A percentile compares a stretch with the other conserved stretches of the same genome.
Conservation (phyloP, 2,329 filamentous ascomycete species). For the Podosphaera fusca region DNA sequence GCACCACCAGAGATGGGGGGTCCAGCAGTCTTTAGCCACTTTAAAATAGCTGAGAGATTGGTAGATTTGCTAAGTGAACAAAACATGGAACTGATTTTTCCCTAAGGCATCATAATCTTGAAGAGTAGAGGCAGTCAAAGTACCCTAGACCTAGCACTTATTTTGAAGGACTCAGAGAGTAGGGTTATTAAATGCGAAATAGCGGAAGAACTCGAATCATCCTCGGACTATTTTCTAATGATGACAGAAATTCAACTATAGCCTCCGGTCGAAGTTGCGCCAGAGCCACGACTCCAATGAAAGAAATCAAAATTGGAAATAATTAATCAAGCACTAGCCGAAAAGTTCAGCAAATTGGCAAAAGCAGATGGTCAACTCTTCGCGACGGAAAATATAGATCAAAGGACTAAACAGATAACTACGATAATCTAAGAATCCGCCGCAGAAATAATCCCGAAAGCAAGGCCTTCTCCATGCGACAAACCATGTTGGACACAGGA, state of each 20-base stretch:
- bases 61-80: background rate
- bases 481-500: background rate
- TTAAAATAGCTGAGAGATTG: background rate
- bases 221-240: background rate
- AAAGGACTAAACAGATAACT: too few relatives aligned
- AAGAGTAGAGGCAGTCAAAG: background rate
- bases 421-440: too few relatives aligned
- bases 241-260: background rate
- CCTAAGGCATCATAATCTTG: background rate
- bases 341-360: background rate
- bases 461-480: too few relatives aligned
- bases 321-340: background rate
- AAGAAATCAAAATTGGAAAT: background rate
- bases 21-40: background rate
- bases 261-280: background rate
- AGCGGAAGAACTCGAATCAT: background rate
- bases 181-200: background rate
- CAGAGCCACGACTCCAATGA: background rate
- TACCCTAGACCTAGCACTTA: background rate
- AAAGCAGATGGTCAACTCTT: too few relatives aligned
- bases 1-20: background rate
- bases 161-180: background rate
- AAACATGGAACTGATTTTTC: background rate
- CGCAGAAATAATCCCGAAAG: too few relatives aligned
- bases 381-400: background rate